phyloP scores from a whole-genome alignment of 2,329 filamentous ascomycete species.

The Mariannaea elegans region DNA sequence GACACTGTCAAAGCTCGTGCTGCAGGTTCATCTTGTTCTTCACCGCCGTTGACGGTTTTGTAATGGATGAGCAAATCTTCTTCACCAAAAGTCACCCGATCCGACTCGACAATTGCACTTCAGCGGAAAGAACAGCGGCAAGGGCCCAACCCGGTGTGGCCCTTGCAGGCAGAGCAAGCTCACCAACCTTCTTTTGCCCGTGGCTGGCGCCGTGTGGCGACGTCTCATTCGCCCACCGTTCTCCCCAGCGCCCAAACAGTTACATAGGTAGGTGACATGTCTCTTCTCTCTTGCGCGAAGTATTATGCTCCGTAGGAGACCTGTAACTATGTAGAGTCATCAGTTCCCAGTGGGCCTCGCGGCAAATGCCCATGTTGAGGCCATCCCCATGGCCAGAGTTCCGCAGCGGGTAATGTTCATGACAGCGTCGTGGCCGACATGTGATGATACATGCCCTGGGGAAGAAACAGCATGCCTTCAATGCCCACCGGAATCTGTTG shows the following conservation, averaged over 20 bases:
- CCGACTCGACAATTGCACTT: conserved; percentile 10
- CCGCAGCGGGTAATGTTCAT: too few species aligned
- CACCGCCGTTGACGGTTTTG: conserved; percentile 7
- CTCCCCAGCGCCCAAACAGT: not conserved
- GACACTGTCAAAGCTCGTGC: not conserved
- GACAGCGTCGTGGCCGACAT: conserved; percentile 6
- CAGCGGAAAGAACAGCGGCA: not conserved
- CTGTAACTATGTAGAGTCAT: too few species aligned
- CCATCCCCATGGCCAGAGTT: conserved; percentile 28
- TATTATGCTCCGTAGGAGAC: too few species aligned
- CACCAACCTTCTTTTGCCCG: conserved; percentile 24
- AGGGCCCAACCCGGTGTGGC: conserved; percentile 16
- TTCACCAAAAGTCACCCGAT: conserved; percentile 2
- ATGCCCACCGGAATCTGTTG: too few species aligned
- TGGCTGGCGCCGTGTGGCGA: conserved; percentile 40
- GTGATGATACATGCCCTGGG: conserved; percentile 6
- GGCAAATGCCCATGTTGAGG: too few species aligned
- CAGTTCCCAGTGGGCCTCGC: too few species aligned
- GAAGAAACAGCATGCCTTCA: too few species aligned
- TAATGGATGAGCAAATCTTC: not conserved
- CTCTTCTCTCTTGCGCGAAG: too few species aligned
- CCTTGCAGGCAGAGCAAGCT: conserved; percentile 25
- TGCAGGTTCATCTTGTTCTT: conserved; percentile 19
- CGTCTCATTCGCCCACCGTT: conserved; percentile 34
- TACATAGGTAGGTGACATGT: too few species aligned